Conservation (phyloP, 2,329 filamentous ascomycete species). For the Hymenotorrendiella dingleyae region DNA sequence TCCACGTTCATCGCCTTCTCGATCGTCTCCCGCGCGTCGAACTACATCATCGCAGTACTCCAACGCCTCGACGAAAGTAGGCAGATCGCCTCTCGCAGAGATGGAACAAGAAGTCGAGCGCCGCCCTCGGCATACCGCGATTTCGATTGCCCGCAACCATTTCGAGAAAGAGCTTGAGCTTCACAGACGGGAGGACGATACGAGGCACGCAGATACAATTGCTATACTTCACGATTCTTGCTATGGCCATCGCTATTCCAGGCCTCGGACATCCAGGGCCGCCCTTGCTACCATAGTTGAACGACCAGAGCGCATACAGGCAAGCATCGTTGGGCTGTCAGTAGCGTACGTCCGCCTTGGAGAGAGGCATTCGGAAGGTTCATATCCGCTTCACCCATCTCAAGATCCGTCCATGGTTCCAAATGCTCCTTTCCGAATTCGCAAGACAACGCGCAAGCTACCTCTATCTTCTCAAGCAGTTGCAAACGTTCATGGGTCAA, state of each 20-base stretch:
- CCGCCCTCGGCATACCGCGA: slow-evolving; percentile 41
- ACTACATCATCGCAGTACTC: slow-evolving; percentile 38
- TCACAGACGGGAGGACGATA: slow-evolving; percentile 20
- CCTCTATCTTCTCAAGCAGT: slow-evolving; percentile 70
- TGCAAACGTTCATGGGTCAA: slow-evolving; percentile 81
- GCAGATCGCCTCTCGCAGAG: slow-evolving; percentile 35
- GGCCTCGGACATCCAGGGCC: slow-evolving; percentile 69
- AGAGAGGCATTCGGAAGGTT: slow-evolving; percentile 67
- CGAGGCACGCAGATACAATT: slow-evolving; percentile 52
- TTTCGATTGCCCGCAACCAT: slow-evolving; percentile 33
- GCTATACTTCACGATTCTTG: slow-evolving; percentile 90
- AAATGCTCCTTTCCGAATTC: slow-evolving; percentile 73
- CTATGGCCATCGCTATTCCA: slow-evolving; percentile 87
- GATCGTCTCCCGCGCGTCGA: slow-evolving; percentile 33
- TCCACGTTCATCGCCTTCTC: slow-evolving; percentile 32
- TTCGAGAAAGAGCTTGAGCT: slow-evolving; percentile 29
- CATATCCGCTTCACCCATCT: slow-evolving; percentile 59
- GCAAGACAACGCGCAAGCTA: slow-evolving; percentile 68
- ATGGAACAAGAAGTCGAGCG: slow-evolving; percentile 27
- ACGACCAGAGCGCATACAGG: slow-evolving; percentile 83
- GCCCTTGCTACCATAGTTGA: slow-evolving; percentile 81
- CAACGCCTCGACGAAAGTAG: slow-evolving; percentile 30
- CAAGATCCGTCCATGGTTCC: slow-evolving; percentile 46
- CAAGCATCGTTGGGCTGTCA: slow-evolving; percentile 74
- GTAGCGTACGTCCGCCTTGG: slow-evolving; percentile 88